Percentiles rank a stretch among this genome's conserved stretches.
phyloP scores from a whole-genome alignment of 208 protist genomes.

The Leishmania braziliensis region DNA sequence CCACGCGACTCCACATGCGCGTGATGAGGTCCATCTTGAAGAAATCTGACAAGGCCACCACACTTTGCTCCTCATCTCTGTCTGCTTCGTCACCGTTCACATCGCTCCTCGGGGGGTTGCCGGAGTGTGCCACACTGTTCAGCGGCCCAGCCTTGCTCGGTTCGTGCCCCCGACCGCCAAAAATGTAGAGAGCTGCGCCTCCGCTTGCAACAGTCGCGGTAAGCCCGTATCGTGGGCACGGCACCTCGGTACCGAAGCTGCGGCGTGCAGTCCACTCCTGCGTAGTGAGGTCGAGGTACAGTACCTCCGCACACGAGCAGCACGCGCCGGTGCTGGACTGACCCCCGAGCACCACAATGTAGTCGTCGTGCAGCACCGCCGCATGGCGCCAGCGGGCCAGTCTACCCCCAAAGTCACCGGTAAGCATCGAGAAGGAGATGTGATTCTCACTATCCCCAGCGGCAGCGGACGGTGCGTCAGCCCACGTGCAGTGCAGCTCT shows the following conservation, averaged over 20 bases:
- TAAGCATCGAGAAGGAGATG: slow-evolving; percentile 4
- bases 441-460: background rate
- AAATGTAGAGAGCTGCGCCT: slow-evolving; percentile 36
- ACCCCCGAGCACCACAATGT: slow-evolving; percentile 64
- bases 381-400: slow-evolving; percentile 64
- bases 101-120: background rate
- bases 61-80: background rate
- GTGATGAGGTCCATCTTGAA: slow-evolving; percentile 69
- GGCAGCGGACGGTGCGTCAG: slow-evolving; percentile 10
- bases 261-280: slow-evolving; percentile 43
- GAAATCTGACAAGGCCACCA: slow-evolving; percentile 42
- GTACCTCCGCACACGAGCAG: slow-evolving; percentile 37
- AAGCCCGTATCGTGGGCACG: slow-evolving; percentile 66
- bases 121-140: background rate
- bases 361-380: slow-evolving; percentile 56
- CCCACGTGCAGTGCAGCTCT: slow-evolving; percentile 25
- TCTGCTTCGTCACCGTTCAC: background rate
- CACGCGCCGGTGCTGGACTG: slow-evolving; percentile 25
- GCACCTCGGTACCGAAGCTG: slow-evolving; percentile 38
- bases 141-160: background rate
- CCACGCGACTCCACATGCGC: slow-evolving; percentile 51
- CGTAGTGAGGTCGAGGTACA: slow-evolving; percentile 54
- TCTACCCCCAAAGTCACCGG: background rate
- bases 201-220: slow-evolving; percentile 29
- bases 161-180: slow-evolving; percentile 37